Percentiles rank a stretch among this genome's conserved stretches.
phyloP scores from a whole-genome alignment of 208 protist genomes.

The Crithidia thermophila region DNA sequence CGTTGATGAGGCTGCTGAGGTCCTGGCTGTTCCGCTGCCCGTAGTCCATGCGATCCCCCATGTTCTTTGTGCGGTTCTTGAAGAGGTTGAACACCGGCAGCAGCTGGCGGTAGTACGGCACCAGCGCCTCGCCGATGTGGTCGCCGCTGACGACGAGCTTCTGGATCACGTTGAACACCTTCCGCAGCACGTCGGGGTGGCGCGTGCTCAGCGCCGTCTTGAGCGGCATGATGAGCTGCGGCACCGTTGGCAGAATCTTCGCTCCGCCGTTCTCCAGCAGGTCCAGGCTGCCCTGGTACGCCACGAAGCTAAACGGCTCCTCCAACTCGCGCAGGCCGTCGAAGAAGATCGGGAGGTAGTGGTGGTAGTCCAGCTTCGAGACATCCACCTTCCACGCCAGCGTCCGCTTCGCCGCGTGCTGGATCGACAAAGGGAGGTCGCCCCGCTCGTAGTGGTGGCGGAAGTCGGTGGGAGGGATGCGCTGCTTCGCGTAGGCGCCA shows the following conservation, averaged over 20 bases:
- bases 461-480: slow-evolving; percentile 95
- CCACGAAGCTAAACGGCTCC: slow-evolving; percentile 97
- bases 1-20: slow-evolving; percentile 96
- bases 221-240: slow-evolving; percentile 99
- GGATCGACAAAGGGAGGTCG: slow-evolving; percentile 97
- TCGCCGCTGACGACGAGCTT: slow-evolving; percentile 95
- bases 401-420: slow-evolving; percentile 93
- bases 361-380: slow-evolving; percentile 98
- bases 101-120: slow-evolving; percentile 99
- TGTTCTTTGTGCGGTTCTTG: slow-evolving; percentile 92
- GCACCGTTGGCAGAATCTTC: slow-evolving; percentile 98
- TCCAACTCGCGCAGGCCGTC: slow-evolving; percentile 97
- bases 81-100: slow-evolving; percentile 99
- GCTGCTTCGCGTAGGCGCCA: slow-evolving; percentile 69
- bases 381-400: slow-evolving; percentile 98
- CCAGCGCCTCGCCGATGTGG: slow-evolving; percentile 96
- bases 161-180: slow-evolving; percentile 96
- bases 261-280: slow-evolving; percentile 93
- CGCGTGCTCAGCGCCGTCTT: slow-evolving; percentile 98
- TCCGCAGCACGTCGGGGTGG: slow-evolving; percentile 95
- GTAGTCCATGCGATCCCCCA: slow-evolving; percentile 97
- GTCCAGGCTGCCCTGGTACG: slow-evolving; percentile 94
- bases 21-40: slow-evolving; percentile 93
- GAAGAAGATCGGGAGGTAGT: slow-evolving; percentile 99
- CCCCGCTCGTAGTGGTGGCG: slow-evolving; percentile 98